Percentiles rank a stretch among this genome's conserved stretches.
Conservation (phyloP, 495 filamentous ascomycete species). For the Chlorociboria aeruginascens region DNA sequence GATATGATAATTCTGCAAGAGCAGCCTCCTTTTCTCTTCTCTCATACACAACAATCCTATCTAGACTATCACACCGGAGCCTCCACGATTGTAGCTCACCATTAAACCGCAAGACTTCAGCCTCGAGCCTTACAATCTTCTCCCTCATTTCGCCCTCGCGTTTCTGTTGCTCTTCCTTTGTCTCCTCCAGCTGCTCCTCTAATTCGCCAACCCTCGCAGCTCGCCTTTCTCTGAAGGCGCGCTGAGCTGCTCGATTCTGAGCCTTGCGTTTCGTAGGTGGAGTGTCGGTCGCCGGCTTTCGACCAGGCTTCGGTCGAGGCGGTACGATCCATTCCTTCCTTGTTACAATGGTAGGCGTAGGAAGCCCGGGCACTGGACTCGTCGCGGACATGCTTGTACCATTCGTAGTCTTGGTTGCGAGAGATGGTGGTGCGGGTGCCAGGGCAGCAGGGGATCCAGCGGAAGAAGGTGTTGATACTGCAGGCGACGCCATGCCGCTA, state of each 20-base stretch:
- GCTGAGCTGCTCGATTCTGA: constrained; percentile 86
- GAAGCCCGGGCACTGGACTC: constrained; percentile 6
- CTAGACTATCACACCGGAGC: constrained; percentile 17
- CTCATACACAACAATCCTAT: constrained; percentile 20
- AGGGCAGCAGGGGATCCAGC: constrained; percentile 17
- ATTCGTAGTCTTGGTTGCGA: constrained; percentile 15
- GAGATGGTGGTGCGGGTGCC: constrained; percentile 15
- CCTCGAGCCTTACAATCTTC: constrained; percentile 28
- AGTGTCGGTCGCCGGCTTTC: constrained; percentile 84
- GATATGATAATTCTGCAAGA: constrained; percentile 17
- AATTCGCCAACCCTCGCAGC: constrained; percentile 77
- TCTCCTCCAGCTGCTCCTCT: constrained; percentile 68
- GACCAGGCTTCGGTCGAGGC: constrained; percentile 81
- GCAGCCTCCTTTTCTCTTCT: constrained; percentile 18
- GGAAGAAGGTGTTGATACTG: constrained; percentile 18
- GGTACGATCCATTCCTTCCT: constrained; percentile 83
- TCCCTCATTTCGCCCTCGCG: constrained; percentile 33
- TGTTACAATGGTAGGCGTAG: constrained; percentile 35
- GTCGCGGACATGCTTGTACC: constrained; percentile 8
- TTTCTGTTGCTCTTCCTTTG: constrained; percentile 35
- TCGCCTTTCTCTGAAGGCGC: constrained; percentile 78
- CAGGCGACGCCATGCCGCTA: constrained; percentile 17
- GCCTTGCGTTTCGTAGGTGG: constrained; percentile 87
- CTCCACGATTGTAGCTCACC: constrained; percentile 19
- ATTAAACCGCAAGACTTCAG: constrained; percentile 31